Percentiles rank a stretch among this genome's conserved stretches.
Evolutionary conservation across 331 rosid genomes (phyloP).

Genomic region (Prunus yedoensis): DNA sequence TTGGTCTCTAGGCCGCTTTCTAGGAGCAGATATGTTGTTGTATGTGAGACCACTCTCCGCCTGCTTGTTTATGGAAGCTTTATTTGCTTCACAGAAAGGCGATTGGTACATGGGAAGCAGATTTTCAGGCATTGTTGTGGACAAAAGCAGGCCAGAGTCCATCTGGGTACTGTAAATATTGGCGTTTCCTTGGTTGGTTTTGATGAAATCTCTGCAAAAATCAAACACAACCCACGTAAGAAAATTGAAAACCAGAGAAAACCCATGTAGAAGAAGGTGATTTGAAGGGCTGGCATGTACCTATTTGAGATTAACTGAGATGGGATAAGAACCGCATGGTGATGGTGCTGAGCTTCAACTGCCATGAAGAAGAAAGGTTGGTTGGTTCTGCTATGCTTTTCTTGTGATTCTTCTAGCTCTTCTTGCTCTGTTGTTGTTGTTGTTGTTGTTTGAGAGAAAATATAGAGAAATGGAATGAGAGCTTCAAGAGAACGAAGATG

Average conservation of each 20-base stretch:
- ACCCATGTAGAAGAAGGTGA: background rate
- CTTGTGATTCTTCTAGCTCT: slow-evolving; percentile 15
- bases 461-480: slow-evolving; percentile 11
- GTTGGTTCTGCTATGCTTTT: slow-evolving; percentile 24
- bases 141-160: slow-evolving; percentile 33
- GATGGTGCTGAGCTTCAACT: slow-evolving; percentile 62
- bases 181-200: slow-evolving; percentile 22
- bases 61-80: slow-evolving; percentile 36
- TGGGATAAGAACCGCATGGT: slow-evolving; percentile 45
- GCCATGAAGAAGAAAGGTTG: slow-evolving; percentile 49
- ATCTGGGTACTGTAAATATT: slow-evolving; percentile 31
- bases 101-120: slow-evolving; percentile 40
- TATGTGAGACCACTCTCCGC: slow-evolving; percentile 71
- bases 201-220: slow-evolving; percentile 52
- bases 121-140: slow-evolving; percentile 41
- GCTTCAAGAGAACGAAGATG: background rate
- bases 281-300: slow-evolving; percentile 8
- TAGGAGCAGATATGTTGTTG: slow-evolving; percentile 31
- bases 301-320: slow-evolving; percentile 51
- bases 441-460: background rate
- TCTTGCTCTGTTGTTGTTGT: too few species aligned
- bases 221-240: background rate
- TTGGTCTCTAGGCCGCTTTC: slow-evolving; percentile 38
- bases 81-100: slow-evolving; percentile 31
- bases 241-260: background rate